Conservation (phyloP, 495 filamentous ascomycete genomes). For the Talaromyces thailandensis region DNA sequence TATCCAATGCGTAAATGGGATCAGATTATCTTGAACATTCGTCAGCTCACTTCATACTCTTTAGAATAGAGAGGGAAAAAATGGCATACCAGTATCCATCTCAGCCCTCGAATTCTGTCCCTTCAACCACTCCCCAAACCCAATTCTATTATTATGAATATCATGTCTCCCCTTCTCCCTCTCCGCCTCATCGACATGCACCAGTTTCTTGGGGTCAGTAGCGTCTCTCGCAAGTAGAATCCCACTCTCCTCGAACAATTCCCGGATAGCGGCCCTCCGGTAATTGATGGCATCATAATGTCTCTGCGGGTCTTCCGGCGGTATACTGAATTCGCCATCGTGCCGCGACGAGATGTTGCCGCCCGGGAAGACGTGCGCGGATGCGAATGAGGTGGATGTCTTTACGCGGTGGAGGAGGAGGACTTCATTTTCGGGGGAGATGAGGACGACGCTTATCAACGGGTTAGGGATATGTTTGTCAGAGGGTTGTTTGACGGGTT, state of each 20-base stretch:
- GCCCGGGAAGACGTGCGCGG: constrained; percentile 94
- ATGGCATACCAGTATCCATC: constrained; percentile 52
- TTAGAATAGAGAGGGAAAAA: background rate
- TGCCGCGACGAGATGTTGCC: constrained; percentile 68
- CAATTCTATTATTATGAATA: constrained; percentile 53
- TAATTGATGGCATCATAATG: constrained; percentile 65
- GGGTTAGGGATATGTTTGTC: background rate
- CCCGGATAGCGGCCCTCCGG: constrained; percentile 70
- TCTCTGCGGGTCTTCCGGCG: constrained; percentile 29
- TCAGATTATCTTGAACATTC: constrained; percentile 43
- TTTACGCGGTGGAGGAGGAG: constrained; percentile 80
- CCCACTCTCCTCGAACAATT: constrained; percentile 93
- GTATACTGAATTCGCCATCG: constrained; percentile 51
- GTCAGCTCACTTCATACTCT: background rate
- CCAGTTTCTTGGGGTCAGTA: constrained; percentile 29
- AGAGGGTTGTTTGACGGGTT: background rate
- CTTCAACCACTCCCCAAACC: constrained; percentile 60
- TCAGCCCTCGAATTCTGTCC: constrained; percentile 49
- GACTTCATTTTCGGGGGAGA: constrained; percentile 80
- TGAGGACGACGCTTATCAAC: constrained; percentile 61
- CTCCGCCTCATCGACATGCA: constrained; percentile 49
- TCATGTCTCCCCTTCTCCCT: constrained; percentile 56
- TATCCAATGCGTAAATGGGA: constrained; percentile 88
- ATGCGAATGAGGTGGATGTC: constrained; percentile 75
- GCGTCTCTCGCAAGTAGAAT: constrained; percentile 63